Conservation (phyloP, 2,329 filamentous ascomycete species). For the Aspergillus spinulosporus region DNA sequence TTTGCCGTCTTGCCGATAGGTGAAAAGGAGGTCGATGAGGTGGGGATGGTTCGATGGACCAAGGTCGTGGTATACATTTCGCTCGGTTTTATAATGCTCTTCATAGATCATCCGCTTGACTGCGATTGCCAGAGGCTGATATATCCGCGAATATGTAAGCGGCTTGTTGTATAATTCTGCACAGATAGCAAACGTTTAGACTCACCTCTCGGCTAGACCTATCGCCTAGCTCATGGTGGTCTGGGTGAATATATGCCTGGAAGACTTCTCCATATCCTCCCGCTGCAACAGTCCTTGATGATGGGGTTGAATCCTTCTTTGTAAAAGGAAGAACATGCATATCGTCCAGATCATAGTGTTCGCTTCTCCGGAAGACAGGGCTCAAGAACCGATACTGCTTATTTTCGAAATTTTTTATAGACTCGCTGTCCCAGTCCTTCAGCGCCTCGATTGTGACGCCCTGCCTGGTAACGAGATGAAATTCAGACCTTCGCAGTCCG, state of each 20-base stretch:
- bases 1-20: conserved; percentile 20
- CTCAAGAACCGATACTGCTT: conserved; percentile 16
- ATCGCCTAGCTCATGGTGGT: conserved; percentile 12
- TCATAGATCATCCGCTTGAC: background rate
- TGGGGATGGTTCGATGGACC: conserved; percentile 15
- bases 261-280: conserved; percentile 14
- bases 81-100: background rate
- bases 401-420: conserved; percentile 1
- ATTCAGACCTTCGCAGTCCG: background rate
- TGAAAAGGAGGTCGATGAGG: conserved; percentile 32
- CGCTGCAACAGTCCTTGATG: background rate
- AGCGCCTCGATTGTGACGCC: background rate
- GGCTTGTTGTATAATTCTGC: no score
- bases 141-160: no score
- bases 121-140: background rate
- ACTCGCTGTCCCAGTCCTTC: background rate
- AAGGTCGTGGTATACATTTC: background rate
- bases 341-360: conserved; percentile 11
- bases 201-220: background rate
- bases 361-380: conserved; percentile 1
- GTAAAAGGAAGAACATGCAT: conserved; percentile 12
- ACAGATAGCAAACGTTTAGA: no score
- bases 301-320: background rate
- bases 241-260: conserved; percentile 12
- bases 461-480: conserved; percentile 3